Base-by-base conservation (phyloP, 176 grass and related monocot genomes). In the Themeda triandra region DNA sequence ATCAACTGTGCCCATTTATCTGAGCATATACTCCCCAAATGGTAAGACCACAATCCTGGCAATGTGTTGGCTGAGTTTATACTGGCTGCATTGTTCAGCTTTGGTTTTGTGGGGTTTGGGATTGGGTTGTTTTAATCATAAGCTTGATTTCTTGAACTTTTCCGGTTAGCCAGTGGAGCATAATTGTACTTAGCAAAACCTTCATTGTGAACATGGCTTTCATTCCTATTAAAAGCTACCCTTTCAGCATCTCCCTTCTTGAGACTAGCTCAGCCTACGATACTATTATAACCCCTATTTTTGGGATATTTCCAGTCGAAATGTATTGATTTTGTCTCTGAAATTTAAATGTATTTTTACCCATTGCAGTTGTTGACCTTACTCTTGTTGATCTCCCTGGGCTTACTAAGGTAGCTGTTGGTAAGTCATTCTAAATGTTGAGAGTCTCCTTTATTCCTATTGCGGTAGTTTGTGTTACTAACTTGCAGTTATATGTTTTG, bases 361-460 rank as follows among this genome's bases (percentile, higher is more conserved):
- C 42, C 54, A 86, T 10, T 82, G 81, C 95, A 98, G 89, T 94
- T 90, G 93, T 94, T 76, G 95, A 97, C 49, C 66, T 97, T 80
- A 97, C 95, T 68, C 95, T 97, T 73, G 75, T 97, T 78, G 95
- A 94, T 91, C 95, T 97, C 84, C 95, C 95, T 83, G 95, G 95
- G 81, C 95, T 97, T 75, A 97, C 95, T 75, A 97, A 97, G 81
- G 84, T 97, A 83, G 95, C 92, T 76, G 31, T 94, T 75, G 95
- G 95, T 97, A 84, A 87, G 88, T 89, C 8, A 69, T 30, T 77
- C 37, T 39, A 23, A 21, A 79, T 75, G 70, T 48, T 66, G 44
- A 76, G 35, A n/a, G n/a, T 79, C 8, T 67, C 8, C 18, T 41
- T 82, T 60, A 13, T 83, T 88, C 51, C 13, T 89, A n/a, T 83